Base-by-base conservation (phyloP, 139 green algal species). In the Micractinium conductrix region DNA sequence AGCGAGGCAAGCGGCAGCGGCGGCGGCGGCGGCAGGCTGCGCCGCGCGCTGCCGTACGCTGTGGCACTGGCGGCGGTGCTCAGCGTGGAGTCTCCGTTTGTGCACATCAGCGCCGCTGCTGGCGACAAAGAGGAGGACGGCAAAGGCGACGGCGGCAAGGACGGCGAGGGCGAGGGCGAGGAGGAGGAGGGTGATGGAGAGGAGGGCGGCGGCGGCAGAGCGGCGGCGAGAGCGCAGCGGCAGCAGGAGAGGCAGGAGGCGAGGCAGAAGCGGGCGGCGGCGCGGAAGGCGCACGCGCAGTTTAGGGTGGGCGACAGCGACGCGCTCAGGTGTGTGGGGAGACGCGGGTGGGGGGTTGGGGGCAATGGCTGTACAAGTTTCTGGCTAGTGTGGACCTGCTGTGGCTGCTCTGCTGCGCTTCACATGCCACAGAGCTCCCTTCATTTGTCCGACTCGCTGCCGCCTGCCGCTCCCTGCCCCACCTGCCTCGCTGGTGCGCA, bases 51-150 rank as follows among this genome's bases (percentile, higher is more conserved):
- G 72, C 81, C 93, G 7, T 95, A 94, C 74, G 96, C 93, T 16
- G 80, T 98, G 7, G 90, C 91, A 4, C 85, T 98, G 72, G 95
- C 94, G n/a, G 96, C 97, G 24, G 95, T 91, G 4, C 74, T 99
- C 68, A 95, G 87, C 55, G 80, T 96, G 4, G 96, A 98, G 71
- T 91, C 44, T 10, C 96, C 96, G 0, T 99, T 99, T 81, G 55
- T 98, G 44, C 89, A 94, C 38, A 74, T 93, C 17, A 37, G 63
- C 7, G 63, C 63, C 1, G 30, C 30, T 26, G 83, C 87, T 44
- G 84, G 43, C 48, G 89, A 90, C 38, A 65, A 38, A 8, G 43
- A 84, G 68, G 83, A 81, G 19, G 30, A 45, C 30, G 76, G 43
- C 26, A 28, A 63, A 8, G 30, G 28, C 30, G 38, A 26, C 17